A percentile compares a stretch with the other conserved stretches of the same genome.
Evolutionary conservation across 768 basidiomycete genomes (phyloP).

Genomic region (Rhizopogon roseolus): DNA sequence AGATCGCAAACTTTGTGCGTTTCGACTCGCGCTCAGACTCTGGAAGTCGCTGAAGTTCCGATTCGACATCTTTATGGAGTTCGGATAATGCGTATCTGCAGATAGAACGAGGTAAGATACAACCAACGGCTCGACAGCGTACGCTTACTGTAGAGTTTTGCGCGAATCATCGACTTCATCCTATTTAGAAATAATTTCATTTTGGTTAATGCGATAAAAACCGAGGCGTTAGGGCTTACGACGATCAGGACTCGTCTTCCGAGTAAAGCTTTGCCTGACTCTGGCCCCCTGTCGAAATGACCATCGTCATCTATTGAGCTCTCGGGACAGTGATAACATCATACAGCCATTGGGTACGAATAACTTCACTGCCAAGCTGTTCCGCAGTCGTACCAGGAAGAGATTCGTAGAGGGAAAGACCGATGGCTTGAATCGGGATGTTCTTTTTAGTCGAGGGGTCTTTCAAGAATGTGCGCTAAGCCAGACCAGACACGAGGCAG

Average conservation of each 20-base stretch:
- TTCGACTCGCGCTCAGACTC: slow-evolving; percentile 71
- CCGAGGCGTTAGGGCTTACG: slow-evolving; percentile 36
- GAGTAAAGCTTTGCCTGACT: slow-evolving; percentile 64
- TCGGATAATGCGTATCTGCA: slow-evolving; percentile 85
- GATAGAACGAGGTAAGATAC: slow-evolving; percentile 2
- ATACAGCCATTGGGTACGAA: slow-evolving; percentile 96
- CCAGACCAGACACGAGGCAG: background rate
- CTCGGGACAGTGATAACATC: slow-evolving; percentile 20
- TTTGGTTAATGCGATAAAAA: slow-evolving; percentile 11
- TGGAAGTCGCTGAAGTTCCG: slow-evolving; percentile 56
- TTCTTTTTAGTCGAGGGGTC: slow-evolving; percentile 64
- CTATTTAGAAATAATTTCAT: slow-evolving; percentile 29
- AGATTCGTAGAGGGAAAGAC: slow-evolving; percentile 91
- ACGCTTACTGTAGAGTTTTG: slow-evolving; percentile 79
- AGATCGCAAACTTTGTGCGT: slow-evolving; percentile 83
- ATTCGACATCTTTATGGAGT: slow-evolving; percentile 83
- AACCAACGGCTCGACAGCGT: slow-evolving; percentile 1
- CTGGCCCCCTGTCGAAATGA: slow-evolving; percentile 45
- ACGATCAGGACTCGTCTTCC: slow-evolving; percentile 83
- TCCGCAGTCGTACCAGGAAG: slow-evolving; percentile 71
- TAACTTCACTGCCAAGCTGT: slow-evolving; percentile 76
- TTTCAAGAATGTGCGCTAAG: slow-evolving; percentile 80
- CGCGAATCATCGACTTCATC: slow-evolving; percentile 88
- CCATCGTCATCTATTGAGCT: slow-evolving; percentile 1
- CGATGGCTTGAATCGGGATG: slow-evolving; percentile 94